Evolutionary conservation across 768 basidiomycete genomes (phyloP).

Genomic region (Tricholoma hemisulphureum): DNA sequence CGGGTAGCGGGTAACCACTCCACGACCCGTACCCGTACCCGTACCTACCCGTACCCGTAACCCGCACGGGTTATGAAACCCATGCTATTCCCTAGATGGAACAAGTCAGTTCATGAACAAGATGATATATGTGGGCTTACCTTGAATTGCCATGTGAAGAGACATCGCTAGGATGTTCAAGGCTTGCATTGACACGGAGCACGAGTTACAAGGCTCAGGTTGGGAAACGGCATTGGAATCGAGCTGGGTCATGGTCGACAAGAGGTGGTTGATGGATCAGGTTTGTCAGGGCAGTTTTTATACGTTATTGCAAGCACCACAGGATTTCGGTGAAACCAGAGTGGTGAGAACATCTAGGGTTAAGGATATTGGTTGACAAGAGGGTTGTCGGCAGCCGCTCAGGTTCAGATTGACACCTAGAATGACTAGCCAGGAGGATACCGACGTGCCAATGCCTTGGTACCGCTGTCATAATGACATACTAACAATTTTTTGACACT

Average conservation of each 20-base stretch:
- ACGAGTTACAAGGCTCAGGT: not conserved
- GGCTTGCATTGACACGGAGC: not conserved
- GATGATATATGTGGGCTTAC: not conserved
- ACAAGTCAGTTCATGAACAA: not conserved
- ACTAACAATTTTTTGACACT: too few species aligned
- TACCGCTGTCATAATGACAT: too few species aligned
- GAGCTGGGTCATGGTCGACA: not conserved
- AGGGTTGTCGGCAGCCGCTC: not conserved
- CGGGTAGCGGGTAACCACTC: too few species aligned
- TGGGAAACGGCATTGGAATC: not conserved
- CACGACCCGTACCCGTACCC: too few species aligned
- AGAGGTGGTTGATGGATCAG: not conserved
- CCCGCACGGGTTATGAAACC: too few species aligned
- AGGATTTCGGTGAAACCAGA: not conserved
- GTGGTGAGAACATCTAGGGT: slow-evolving; percentile 1
- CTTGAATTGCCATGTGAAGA: not conserved
- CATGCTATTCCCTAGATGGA: too few species aligned
- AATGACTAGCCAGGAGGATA: not conserved
- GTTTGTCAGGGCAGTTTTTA: not conserved
- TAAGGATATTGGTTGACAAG: not conserved
- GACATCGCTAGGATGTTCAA: not conserved
- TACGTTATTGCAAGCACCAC: not conserved
- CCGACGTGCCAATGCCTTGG: too few species aligned
- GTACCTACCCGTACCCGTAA: too few species aligned
- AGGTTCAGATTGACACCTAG: not conserved